phyloP scores from a whole-genome alignment of 1,284 basidiomycete genomes.

The Ceratobasidium sp. region DNA sequence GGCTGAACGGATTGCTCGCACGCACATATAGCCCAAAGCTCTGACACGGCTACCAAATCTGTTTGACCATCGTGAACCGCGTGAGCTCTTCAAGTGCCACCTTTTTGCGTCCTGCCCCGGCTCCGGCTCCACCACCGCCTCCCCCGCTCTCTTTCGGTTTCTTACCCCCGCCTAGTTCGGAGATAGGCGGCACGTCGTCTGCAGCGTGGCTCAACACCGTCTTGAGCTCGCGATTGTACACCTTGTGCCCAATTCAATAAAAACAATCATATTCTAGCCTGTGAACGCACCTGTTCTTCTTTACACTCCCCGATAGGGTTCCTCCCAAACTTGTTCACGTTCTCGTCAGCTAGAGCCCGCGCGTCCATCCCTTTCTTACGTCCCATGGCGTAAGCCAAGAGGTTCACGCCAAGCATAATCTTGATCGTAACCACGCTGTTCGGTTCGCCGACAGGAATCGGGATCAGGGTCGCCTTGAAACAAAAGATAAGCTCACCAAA shows the following conservation, averaged over 20 bases:
- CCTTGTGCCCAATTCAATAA: slow-evolving; percentile 59
- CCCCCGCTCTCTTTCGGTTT: slow-evolving; percentile 30
- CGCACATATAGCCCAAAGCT: background rate
- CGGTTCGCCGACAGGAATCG: background rate
- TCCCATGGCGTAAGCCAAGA: slow-evolving; percentile 85
- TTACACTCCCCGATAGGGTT: slow-evolving; percentile 89
- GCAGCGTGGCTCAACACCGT: slow-evolving; percentile 74
- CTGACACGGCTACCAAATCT: slow-evolving; percentile 77
- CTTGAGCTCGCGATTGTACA: slow-evolving; percentile 85
- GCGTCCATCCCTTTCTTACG: slow-evolving; percentile 82
- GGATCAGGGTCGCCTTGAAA: background rate
- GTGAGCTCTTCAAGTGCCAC: slow-evolving; percentile 88
- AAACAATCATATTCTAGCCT: slow-evolving; percentile 17
- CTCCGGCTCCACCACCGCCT: slow-evolving; percentile 48
- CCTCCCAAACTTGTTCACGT: slow-evolving; percentile 86
- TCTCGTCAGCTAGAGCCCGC: slow-evolving; percentile 74
- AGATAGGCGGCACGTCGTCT: slow-evolving; percentile 76
- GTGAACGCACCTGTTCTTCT: slow-evolving; percentile 78
- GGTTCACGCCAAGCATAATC: slow-evolving; percentile 87
- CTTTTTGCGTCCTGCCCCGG: slow-evolving; percentile 68
- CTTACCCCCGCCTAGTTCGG: slow-evolving; percentile 69
- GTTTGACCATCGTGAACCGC: slow-evolving; percentile 93
- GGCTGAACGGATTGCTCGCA: background rate
- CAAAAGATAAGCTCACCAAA: slow-evolving; percentile 70
- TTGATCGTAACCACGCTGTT: slow-evolving; percentile 85